Conservation (phyloP, 805 yeast genomes). For the Ogataea paraovalis region DNA sequence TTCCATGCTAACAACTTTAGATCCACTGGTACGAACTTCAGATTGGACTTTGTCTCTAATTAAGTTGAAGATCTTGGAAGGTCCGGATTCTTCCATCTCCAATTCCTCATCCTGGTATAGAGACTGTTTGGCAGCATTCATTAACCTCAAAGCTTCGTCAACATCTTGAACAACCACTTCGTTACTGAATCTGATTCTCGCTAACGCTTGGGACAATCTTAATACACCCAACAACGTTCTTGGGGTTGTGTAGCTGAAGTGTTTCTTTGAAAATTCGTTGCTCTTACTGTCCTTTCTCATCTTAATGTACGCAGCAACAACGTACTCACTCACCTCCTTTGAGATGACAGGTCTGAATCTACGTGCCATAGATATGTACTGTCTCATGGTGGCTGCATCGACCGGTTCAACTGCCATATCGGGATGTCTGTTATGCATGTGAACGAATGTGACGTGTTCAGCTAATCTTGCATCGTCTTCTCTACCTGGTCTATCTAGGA, state of each 20-base stretch:
- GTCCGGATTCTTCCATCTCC: slow-evolving; percentile 58
- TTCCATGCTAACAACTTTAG: slow-evolving; percentile 37
- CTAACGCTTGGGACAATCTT: slow-evolving; percentile 92
- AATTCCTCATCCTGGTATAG: slow-evolving; percentile 52
- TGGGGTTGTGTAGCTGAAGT: slow-evolving; percentile 91
- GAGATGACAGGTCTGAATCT: slow-evolving; percentile 82
- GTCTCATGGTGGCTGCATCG: slow-evolving; percentile 76
- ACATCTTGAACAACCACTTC: slow-evolving; percentile 75
- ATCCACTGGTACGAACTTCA: slow-evolving; percentile 25
- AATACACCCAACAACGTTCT: slow-evolving; percentile 88
- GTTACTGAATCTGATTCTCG: slow-evolving; percentile 78
- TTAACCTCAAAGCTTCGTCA: slow-evolving; percentile 89
- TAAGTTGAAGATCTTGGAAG: slow-evolving; percentile 67
- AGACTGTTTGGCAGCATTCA: slow-evolving; percentile 83
- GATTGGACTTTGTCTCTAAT: slow-evolving; percentile 44
- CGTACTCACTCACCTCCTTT: slow-evolving; percentile 78
- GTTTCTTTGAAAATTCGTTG: slow-evolving; percentile 69
- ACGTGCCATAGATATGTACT: slow-evolving; percentile 83
- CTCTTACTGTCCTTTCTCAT: slow-evolving; percentile 88
- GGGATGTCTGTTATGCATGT: slow-evolving; percentile 89
- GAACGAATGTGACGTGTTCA: slow-evolving; percentile 91
- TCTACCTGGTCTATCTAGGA: slow-evolving; percentile 78
- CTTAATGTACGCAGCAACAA: slow-evolving; percentile 80
- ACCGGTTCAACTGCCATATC: slow-evolving; percentile 69
- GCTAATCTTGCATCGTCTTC: slow-evolving; percentile 85